Evolutionary conservation across 2,329 filamentous ascomycete genomes (phyloP).

Genomic region (Teratosphaeria nubilosa): DNA sequence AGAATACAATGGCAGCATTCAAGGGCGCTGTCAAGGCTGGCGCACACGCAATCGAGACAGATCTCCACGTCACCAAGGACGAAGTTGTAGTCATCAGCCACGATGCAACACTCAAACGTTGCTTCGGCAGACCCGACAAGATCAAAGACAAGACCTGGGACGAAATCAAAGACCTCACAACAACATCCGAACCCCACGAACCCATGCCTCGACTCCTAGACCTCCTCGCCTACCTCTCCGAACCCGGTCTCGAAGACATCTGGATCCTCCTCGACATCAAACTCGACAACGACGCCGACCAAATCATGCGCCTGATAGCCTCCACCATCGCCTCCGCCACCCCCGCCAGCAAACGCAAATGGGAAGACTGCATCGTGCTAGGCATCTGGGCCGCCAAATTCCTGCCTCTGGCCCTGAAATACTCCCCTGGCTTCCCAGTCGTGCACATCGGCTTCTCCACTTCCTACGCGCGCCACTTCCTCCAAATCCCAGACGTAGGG

Average conservation of each 20-base stretch:
- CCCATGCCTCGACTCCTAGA: conserved; percentile 66
- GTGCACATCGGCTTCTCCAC: conserved; percentile 60
- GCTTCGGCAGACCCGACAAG: conserved; percentile 64
- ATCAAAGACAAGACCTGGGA: conserved; percentile 69
- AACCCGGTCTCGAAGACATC: conserved; percentile 54
- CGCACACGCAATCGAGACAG: conserved; percentile 76
- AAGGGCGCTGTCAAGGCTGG: conserved; percentile 61
- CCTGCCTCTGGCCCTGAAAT: conserved; percentile 50
- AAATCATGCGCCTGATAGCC: conserved; percentile 61
- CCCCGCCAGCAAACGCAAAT: conserved; percentile 38
- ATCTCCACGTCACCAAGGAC: conserved; percentile 73
- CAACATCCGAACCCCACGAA: conserved; percentile 56
- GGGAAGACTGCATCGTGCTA: conserved; percentile 64
- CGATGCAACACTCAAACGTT: conserved; percentile 68
- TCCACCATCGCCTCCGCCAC: conserved; percentile 33
- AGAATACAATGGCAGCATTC: conserved; percentile 80
- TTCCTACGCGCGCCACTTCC: conserved; percentile 60
- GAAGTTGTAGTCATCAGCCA: conserved; percentile 63
- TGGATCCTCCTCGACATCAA: conserved; percentile 90
- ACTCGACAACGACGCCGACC: conserved; percentile 59
- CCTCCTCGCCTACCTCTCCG: conserved; percentile 59
- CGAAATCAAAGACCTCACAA: conserved; percentile 59
- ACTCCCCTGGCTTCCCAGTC: conserved; percentile 54
- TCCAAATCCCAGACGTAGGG: conserved; percentile 55
- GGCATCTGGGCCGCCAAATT: conserved; percentile 76